Conservation (phyloP, 2,329 filamentous ascomycete species). For the Periconia sp. region DNA sequence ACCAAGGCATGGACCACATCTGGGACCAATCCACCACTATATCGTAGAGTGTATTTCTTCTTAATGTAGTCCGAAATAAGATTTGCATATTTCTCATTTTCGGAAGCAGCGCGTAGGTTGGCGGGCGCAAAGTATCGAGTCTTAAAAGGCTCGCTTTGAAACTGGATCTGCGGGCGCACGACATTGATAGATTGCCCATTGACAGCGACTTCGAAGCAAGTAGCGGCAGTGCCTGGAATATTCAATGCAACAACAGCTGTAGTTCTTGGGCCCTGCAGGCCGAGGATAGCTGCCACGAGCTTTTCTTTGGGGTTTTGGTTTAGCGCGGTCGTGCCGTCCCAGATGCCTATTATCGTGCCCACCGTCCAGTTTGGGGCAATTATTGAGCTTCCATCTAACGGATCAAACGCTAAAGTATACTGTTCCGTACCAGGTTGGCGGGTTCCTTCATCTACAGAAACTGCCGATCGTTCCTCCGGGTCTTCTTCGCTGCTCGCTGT, state of each 20-base stretch:
- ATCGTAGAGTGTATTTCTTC: constrained; percentile 65
- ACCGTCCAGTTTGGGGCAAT: constrained; percentile 47
- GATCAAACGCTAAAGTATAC: constrained; percentile 68
- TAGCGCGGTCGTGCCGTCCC: constrained; percentile 43
- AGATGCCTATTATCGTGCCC: constrained; percentile 66
- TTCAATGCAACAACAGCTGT: constrained; percentile 61
- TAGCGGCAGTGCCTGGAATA: constrained; percentile 45
- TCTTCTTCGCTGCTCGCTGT: constrained; percentile 70
- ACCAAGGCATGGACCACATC: constrained; percentile 65
- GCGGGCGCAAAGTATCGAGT: constrained; percentile 68
- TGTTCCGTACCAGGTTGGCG: constrained; percentile 50
- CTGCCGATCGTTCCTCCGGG: constrained; percentile 54
- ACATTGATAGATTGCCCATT: constrained; percentile 39
- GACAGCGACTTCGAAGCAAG: constrained; percentile 60
- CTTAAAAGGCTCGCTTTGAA: constrained; percentile 49
- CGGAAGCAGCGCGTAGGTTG: constrained; percentile 64
- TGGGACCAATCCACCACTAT: constrained; percentile 66
- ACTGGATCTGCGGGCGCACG: constrained; percentile 49
- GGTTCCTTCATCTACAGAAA: constrained; percentile 13
- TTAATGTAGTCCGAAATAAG: constrained; percentile 59
- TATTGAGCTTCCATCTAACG: constrained; percentile 69
- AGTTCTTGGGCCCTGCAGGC: constrained; percentile 41
- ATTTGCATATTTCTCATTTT: constrained; percentile 56
- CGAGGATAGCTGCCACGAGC: constrained; percentile 42
- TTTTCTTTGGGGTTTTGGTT: constrained; percentile 20